Base-by-base conservation (phyloP, 768 basidiomycete genomes). In the Boletales sp. region DNA sequence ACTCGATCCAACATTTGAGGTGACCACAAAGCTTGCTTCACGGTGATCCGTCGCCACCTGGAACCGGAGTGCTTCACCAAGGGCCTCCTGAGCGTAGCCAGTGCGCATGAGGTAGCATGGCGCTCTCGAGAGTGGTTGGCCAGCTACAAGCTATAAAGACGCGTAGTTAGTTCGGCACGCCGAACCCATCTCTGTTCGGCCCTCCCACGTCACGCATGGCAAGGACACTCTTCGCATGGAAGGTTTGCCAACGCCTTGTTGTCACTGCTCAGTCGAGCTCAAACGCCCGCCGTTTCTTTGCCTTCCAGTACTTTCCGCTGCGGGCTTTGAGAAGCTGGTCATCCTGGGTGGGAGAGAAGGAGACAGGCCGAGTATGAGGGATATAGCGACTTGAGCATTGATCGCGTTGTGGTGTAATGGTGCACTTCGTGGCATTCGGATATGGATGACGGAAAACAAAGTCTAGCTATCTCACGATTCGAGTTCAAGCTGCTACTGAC, bases 51-150 rank as follows among this genome's bases (percentile, higher is more conserved):
- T 82, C 4, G 81, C 83, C 41, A 80, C 73, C 57, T 90, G 86
- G 61, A 81, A 82, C 25, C 80, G 77, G 13, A 81, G 53, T 0
- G 90, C 86, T 53, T 94, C 86, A 7, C 80, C 78, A 21, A 95
- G 72, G 0, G 94, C 93, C 53, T 97, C 94, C 34, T 80, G 74
- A 7, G 75, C 64, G 64, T 94, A 85, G 0, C 95, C 95, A 1
- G 87, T 87, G 21, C 95, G 83, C 10, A 99, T 76, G 14, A 99
- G 80, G 71, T 88, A 94, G 70, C 90, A 98, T n/a, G 94, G 64
- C 50, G 90, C 85, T 12, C 94, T 94, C 93, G 93, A 99, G 12
- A 98, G 58, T 2, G 94, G 91, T 59, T 88, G 86, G 9, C 89
- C 87, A 49, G 87, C 84, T 25, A 95, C 82, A 51, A 93, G 72